These are phyloP conservation scores for Nothophytophthora sp. DNA, from an alignment of 352 stramenopile species.

Conservation along the genomic window DNA sequence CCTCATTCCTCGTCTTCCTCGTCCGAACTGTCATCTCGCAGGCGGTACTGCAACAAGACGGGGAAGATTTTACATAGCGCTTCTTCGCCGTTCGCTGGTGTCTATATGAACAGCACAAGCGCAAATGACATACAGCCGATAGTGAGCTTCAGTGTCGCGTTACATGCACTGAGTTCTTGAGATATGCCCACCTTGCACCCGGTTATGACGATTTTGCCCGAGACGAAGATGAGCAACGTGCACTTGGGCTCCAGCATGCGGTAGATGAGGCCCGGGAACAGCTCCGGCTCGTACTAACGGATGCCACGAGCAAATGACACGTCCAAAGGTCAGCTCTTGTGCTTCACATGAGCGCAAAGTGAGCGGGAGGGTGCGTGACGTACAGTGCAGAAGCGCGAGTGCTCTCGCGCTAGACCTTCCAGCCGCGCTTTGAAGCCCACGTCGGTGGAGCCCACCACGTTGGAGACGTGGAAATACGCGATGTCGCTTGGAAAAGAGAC, in stretches of 20 bases:
- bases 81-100: slow-evolving; percentile 34
- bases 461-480: slow-evolving; percentile 61
- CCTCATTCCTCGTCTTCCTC: slow-evolving; percentile 21
- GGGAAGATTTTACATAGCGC: slow-evolving; percentile 60
- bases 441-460: slow-evolving; percentile 92
- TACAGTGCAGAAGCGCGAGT: slow-evolving; percentile 75
- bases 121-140: background rate
- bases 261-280: slow-evolving; percentile 99
- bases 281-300: slow-evolving; percentile 96
- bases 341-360: background rate
- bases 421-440: slow-evolving; percentile 85
- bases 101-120: slow-evolving; percentile 7
- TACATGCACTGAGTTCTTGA: background rate
- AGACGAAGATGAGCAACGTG: slow-evolving; percentile 99
- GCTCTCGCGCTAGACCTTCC: slow-evolving; percentile 63
- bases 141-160: background rate
- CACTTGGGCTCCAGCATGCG: slow-evolving; percentile 96
- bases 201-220: slow-evolving; percentile 97
- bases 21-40: slow-evolving; percentile 28
- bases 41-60: slow-evolving; percentile 51
- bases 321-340: slow-evolving; percentile 2
- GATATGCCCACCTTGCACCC: slow-evolving; percentile 74
- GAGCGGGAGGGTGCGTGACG: background rate
- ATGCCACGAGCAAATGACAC: background rate
- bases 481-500: slow-evolving; percentile 45